Evolutionary conservation across 345 rosid genomes (phyloP), one percentile per base, ranked within the genome.

Genomic region (Syzygium grande): DNA sequence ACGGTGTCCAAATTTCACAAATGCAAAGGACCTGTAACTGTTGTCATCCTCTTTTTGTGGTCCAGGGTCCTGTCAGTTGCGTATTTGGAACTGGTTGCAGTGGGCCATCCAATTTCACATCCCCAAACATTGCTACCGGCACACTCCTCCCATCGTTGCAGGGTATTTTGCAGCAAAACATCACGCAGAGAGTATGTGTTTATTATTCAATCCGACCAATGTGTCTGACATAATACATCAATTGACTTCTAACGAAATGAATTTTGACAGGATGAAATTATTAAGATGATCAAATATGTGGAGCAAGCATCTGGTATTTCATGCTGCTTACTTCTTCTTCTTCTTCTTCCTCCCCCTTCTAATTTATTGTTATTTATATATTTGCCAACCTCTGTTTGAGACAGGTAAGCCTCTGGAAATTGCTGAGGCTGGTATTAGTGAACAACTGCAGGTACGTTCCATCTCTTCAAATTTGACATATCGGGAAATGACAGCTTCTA

Each of bases 211-310:
- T 30, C 59, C 46, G 27, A 52, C 46, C 2, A 65, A 85, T 5
- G 2, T 34, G n/a, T 55, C n/a, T 54, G 30, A 49, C 30, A 61
- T 29, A 13, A 73, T 87, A 34, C 51, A 79, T 51, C 13, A 61
- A 43, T 68, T 63, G 34, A 27, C 56, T 88, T 88, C 85, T 61
- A 41, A 86, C 80, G 59, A 21, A 61, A 41, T 46, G 30, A 85
- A 84, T 91, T 84, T 87, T 92, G 90, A 89, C 99, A 98, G 99
- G 99, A 98, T 58, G 99, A 98, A 93, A 93, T 98, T 89, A 85
- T 96, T 89, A 94, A 94, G 92, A 90, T 96, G 92, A 94, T 98
- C 86, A 98, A 94, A 89, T 89, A 88, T 89, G 88, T 94, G 92
- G 99, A 96, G 94, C 97, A 94, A 93, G 88, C 88, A 84, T 94